Evolutionary conservation across 2,329 filamentous ascomycete species (phyloP).

Genomic region (Aspergillus novofumigatus): DNA sequence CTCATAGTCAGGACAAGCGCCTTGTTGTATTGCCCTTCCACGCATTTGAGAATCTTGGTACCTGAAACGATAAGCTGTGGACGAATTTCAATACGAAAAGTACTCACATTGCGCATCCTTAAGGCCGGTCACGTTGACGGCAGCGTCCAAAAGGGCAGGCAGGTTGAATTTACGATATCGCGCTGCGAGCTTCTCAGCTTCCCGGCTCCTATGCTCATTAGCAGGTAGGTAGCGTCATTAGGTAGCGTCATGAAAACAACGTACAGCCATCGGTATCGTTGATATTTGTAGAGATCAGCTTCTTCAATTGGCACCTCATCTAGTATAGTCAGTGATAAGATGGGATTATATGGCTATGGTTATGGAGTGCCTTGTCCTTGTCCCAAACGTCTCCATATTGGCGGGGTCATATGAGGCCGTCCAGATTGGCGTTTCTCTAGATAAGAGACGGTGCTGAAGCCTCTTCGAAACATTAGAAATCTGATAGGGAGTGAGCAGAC

Average conservation of each 20-base stretch:
- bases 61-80: not conserved
- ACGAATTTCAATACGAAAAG: not conserved
- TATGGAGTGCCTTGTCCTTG: not conserved
- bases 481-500: conserved; percentile 24
- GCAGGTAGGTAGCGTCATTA: conserved; percentile 5
- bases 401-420: not conserved
- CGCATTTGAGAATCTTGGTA: conserved; percentile 18
- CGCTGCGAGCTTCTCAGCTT: conserved; percentile 20
- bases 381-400: not conserved
- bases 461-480: not conserved
- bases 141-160: conserved; percentile 17
- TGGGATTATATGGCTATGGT: not conserved
- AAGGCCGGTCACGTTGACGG: not conserved
- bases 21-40: conserved; percentile 25
- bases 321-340: not conserved
- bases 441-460: not conserved
- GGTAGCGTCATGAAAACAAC: conserved; percentile 1
- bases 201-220: conserved; percentile 15
- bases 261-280: conserved; percentile 26
- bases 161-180: conserved; percentile 27
- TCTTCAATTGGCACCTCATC: conserved; percentile 13
- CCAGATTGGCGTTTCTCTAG: not conserved
- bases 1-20: conserved; percentile 20
- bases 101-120: not conserved
- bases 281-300: conserved; percentile 24